Evolutionary conservation across 139 green algal genomes (phyloP), one percentile per base, ranked within the genome.

Genomic region (Picochlorum sp.): DNA sequence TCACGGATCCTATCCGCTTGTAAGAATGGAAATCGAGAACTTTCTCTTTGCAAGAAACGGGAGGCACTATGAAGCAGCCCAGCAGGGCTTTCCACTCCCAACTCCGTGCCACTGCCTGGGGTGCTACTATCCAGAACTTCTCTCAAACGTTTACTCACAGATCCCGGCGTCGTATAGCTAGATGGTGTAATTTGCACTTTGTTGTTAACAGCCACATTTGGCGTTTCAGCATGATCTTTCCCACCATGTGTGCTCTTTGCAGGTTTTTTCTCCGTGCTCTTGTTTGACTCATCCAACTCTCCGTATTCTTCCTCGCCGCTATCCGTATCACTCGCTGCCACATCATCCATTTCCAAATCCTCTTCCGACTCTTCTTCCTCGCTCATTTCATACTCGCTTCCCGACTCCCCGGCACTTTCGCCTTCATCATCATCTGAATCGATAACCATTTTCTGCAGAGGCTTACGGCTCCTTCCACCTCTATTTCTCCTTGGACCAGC

Each of bases 11-110:
- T 61, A 37, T 79, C 65, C 16, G 84, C 76, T 13, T 67, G 61
- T 56, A 91, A 67, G 71, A 93, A 94, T 18, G 81, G 63, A 65
- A 89, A 94, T 54, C 72, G 70, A 32, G 70, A 22, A 14, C 39
- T 33, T 24, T 57, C 52, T 24, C 75, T 65, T 6, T 57, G 69
- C 8, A 61, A 59, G 60, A 85, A 93, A 16, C 79, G 73, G 12
- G n/a, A n/a, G n/a, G n/a, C n/a, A n/a, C n/a, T n/a, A n/a, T n/a
- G n/a, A n/a, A n/a, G n/a, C n/a, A n/a, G n/a, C n/a, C n/a, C n/a
- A n/a, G n/a, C n/a, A n/a, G n/a, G n/a, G n/a, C n/a, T n/a, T n/a
- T n/a, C 16, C 16, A n/a, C 16, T 50, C 16, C 16, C 43, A 8
- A 12, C 43, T 22, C 50, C 12, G 10, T 22, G 6, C 13, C 16